Percentiles rank a stretch among this genome's conserved stretches.
Conservation (phyloP, 768 basidiomycete genomes). For the Saitozyma sp. region DNA sequence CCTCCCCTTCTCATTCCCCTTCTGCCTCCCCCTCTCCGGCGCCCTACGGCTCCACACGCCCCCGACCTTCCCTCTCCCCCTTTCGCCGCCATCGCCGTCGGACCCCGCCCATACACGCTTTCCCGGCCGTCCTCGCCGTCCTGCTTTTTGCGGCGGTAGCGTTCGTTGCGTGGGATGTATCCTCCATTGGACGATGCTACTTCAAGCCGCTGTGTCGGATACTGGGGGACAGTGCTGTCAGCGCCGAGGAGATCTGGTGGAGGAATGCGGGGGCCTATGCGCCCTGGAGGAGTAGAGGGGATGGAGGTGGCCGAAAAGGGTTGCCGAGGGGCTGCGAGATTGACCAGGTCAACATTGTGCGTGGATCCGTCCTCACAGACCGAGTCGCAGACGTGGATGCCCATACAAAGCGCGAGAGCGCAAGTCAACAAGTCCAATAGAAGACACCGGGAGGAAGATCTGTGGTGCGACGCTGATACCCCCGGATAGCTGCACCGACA, state of each 20-base stretch:
- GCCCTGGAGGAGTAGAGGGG: conserved; percentile 28
- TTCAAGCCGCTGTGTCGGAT: conserved; percentile 33
- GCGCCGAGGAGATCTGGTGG: conserved; percentile 38
- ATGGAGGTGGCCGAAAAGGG: conserved; percentile 32
- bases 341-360: conserved; percentile 42
- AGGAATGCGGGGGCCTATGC: conserved; percentile 42
- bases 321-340: conserved; percentile 44
- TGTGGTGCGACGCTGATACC: background rate
- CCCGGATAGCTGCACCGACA: conserved; percentile 40
- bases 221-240: conserved; percentile 17
- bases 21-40: background rate
- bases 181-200: conserved; percentile 32
- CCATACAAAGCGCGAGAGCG: background rate
- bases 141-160: conserved; percentile 18
- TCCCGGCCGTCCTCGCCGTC: conserved; percentile 12
- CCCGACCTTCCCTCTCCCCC: conserved; percentile 6
- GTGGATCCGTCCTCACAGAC: conserved; percentile 5
- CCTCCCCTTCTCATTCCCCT: conserved; percentile 4
- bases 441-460: too few species aligned
- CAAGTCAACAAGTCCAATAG: background rate
- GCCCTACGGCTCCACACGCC: background rate
- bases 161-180: conserved; percentile 38
- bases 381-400: background rate
- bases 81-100: conserved; percentile 7
- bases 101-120: conserved; percentile 3